Conservation (phyloP, 495 filamentous ascomycete species). For the Xylaria nigripes region DNA sequence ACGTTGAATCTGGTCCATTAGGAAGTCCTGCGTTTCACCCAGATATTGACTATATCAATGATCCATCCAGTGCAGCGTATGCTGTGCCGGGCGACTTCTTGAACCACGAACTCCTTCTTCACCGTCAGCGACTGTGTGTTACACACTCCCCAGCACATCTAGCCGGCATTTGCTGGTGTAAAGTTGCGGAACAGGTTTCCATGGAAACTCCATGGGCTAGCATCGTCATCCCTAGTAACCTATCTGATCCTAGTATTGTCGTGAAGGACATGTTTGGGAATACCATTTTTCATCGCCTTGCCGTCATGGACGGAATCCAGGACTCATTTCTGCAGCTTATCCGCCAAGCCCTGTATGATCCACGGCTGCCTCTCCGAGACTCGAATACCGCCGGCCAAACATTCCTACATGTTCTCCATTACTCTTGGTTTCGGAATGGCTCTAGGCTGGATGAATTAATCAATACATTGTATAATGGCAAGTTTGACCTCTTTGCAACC, state of each 20-base stretch:
- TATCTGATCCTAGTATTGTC: conserved; percentile 13
- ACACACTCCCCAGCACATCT: conserved; percentile 23
- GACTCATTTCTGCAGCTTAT: conserved; percentile 25
- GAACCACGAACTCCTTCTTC: conserved; percentile 16
- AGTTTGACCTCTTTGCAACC: conserved; percentile 27
- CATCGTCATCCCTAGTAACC: conserved; percentile 4
- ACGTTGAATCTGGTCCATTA: conserved; percentile 11
- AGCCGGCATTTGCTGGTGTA: conserved; percentile 33
- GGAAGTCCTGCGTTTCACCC: conserved; percentile 8
- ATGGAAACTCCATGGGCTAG: conserved; percentile 13
- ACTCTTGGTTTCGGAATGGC: conserved; percentile 28
- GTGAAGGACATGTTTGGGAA: conserved; percentile 36
- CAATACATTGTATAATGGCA: conserved; percentile 13
- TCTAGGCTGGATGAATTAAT: conserved; percentile 24
- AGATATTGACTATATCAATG: not conserved
- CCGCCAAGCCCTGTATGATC: conserved; percentile 6
- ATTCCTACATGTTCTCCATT: conserved; percentile 40
- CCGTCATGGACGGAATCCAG: conserved; percentile 23
- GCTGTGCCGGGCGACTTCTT: conserved; percentile 36
- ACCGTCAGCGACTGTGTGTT: conserved; percentile 21
- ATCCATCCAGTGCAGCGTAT: conserved; percentile 9
- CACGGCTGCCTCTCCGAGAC: conserved; percentile 11
- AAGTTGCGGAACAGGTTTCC: conserved; percentile 22
- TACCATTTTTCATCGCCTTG: conserved; percentile 37
- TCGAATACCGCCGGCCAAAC: conserved; percentile 39